Percentiles rank a stretch among this genome's conserved stretches.
Conservation (phyloP, 768 basidiomycete genomes). For the Ephemerocybe angulata region DNA sequence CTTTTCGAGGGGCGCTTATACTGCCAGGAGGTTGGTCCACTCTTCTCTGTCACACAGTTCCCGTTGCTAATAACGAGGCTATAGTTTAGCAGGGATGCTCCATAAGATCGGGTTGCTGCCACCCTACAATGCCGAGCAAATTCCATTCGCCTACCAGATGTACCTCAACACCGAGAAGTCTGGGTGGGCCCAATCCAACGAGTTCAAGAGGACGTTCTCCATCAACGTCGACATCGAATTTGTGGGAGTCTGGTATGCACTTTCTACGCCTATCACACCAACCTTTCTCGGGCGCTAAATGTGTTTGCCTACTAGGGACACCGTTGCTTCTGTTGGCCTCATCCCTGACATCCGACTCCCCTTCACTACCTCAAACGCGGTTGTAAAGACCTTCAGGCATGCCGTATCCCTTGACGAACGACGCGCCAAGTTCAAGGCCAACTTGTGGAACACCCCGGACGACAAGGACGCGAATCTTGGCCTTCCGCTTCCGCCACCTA, state of each 20-base stretch:
- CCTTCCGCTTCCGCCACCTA: neutral
- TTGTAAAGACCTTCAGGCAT: conserved; percentile 59
- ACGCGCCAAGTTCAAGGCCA: conserved; percentile 56
- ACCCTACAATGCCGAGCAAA: conserved; percentile 48
- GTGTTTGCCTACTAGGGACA: conserved; percentile 46
- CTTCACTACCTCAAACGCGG: conserved; percentile 53
- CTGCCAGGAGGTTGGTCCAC: conserved; percentile 38
- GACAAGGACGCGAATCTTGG: conserved; percentile 26
- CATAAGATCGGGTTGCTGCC: conserved; percentile 50
- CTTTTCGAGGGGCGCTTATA: conserved; percentile 66
- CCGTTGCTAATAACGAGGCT: neutral
- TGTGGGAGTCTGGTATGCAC: conserved; percentile 50
- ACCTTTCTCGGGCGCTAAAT: too few relatives aligned
- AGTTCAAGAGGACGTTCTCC: conserved; percentile 56
- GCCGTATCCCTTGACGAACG: conserved; percentile 63
- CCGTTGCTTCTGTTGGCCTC: conserved; percentile 60
- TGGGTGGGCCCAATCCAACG: conserved; percentile 46
- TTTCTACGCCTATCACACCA: too few relatives aligned
- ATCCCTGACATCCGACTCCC: conserved; percentile 52
- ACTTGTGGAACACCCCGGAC: conserved; percentile 43
- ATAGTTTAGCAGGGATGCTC: conserved; percentile 40
- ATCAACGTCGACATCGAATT: conserved; percentile 54
- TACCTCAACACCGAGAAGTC: conserved; percentile 47
- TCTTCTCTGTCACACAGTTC: neutral
- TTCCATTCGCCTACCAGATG: conserved; percentile 64